Conservation (phyloP, 192 early-diverging fungal species). For the Haplosporangium gracile region DNA sequence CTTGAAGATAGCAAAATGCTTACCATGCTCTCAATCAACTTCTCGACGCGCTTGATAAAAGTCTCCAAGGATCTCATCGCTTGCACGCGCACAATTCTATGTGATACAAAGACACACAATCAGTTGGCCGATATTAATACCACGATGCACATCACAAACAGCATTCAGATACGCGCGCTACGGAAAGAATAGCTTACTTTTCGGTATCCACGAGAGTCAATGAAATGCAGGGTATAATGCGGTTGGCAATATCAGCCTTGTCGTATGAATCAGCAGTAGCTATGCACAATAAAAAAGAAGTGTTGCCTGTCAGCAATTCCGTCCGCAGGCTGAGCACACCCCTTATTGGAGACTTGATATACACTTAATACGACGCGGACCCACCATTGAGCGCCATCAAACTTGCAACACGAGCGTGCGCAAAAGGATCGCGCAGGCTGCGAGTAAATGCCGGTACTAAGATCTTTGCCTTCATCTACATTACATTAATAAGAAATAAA, state of each 20-base stretch:
- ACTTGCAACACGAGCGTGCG: slow-evolving; percentile 88
- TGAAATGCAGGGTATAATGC: slow-evolving; percentile 81
- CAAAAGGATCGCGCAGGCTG: slow-evolving; percentile 88
- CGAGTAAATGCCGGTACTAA: slow-evolving; percentile 88
- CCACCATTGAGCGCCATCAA: slow-evolving; percentile 79
- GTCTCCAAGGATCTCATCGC: slow-evolving; percentile 83
- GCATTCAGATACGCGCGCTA: not conserved
- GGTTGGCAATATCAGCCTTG: slow-evolving; percentile 75
- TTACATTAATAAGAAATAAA: not conserved
- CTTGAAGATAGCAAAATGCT: not conserved
- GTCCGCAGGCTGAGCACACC: not conserved
- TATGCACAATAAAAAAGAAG: slow-evolving; percentile 11
- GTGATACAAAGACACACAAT: slow-evolving; percentile 11
- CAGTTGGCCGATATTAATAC: not conserved
- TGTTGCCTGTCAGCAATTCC: not conserved
- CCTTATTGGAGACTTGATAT: not conserved
- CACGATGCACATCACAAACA: not conserved
- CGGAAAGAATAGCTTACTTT: slow-evolving; percentile 62
- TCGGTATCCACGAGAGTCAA: slow-evolving; percentile 82
- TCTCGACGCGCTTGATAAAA: slow-evolving; percentile 77
- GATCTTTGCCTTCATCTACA: slow-evolving; percentile 81
- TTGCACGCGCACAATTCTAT: slow-evolving; percentile 80
- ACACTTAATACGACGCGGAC: not conserved
- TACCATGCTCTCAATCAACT: slow-evolving; percentile 76
- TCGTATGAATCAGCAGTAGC: slow-evolving; percentile 82